Evolutionary conservation across 768 basidiomycete species (phyloP).

Genomic region (Hydnomerulius pinastri): DNA sequence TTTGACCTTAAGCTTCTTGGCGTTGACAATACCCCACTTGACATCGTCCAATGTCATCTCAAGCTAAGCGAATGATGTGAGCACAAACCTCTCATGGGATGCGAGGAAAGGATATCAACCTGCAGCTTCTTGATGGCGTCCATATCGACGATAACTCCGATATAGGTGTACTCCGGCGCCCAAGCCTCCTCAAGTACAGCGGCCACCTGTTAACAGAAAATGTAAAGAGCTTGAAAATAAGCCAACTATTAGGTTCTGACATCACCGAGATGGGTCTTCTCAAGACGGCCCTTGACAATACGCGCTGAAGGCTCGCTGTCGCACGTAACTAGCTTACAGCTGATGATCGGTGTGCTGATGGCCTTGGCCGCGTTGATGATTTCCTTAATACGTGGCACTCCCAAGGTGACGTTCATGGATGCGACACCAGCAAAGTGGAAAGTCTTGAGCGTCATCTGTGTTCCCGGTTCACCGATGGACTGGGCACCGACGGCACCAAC

Average conservation of each 20-base stretch:
- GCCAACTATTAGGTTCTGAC: constrained; percentile 44
- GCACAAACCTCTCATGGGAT: background rate
- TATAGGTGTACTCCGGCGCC: constrained; percentile 90
- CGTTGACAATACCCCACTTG: constrained; percentile 84
- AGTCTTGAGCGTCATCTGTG: constrained; percentile 99
- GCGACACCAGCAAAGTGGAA: constrained; percentile 99
- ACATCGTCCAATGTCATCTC: constrained; percentile 92
- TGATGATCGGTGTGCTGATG: constrained; percentile 98
- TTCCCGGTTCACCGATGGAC: constrained; percentile 98
- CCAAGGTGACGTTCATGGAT: constrained; percentile 99
- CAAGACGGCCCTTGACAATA: constrained; percentile 94
- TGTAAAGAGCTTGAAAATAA: background rate
- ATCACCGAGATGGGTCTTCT: constrained; percentile 93
- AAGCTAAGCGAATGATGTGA: constrained; percentile 51
- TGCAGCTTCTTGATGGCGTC: constrained; percentile 89
- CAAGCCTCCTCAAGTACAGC: constrained; percentile 94
- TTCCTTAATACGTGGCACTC: constrained; percentile 99
- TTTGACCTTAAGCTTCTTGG: constrained; percentile 92
- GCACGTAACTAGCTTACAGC: constrained; percentile 85
- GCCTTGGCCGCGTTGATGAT: constrained; percentile 99
- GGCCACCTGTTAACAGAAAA: constrained; percentile 66
- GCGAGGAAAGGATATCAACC: constrained; percentile 38
- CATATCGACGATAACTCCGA: constrained; percentile 89
- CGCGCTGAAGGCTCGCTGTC: constrained; percentile 93
- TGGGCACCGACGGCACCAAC: constrained; percentile 99